Base-by-base conservation (phyloP, 164 flowering plant species). In the Vitis rupestris region DNA sequence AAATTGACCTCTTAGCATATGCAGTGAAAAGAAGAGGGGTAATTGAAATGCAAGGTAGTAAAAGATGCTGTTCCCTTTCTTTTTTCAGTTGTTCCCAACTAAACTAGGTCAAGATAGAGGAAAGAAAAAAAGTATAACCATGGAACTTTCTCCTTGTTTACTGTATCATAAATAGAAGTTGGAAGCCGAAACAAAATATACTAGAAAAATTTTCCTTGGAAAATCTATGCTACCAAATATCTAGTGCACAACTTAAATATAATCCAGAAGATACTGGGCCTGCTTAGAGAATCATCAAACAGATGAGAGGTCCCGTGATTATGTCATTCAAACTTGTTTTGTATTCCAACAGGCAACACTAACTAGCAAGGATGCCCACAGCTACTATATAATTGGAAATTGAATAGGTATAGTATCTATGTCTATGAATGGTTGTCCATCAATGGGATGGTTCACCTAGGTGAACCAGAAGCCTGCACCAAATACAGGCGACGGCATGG, bases 401-500 rank as follows among this genome's bases (percentile, higher is more conserved):
- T 37, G 2, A 2, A 37, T 37, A 37, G 44, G 44, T 37, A 37
- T 37, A 37, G 44, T 37, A 37, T 53, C 15, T 53, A 53, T 53
- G 56, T 53, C 56, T 54, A 62, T 50, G 10, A 63, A 57, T 53
- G 58, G 13, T 61, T 74, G 50, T 31, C 63, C 50, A 61, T 73
- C 71, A 79, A 75, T 69, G 72, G 57, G 31, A 61, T 74, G 37
- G 51, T 74, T 63, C 81, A 74, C 23, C 73, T 72, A 44, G 94
- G 92, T 61, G 88, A 82, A 67, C 92, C 92, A 57, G 90, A 85
- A 75, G 91, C 98, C 73, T 84, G 82, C 73, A 90, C 90, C 81
- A 92, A 82, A 75, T 90, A 89, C 75, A 92, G 82, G 63, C 98
- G 88, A 64, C 86, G 69, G 72, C 96, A 90, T 14, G 98, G 96